These are phyloP conservation scores for Penicillium canescens DNA, from an alignment of 495 filamentous ascomycete species.

Conservation along the genomic window DNA sequence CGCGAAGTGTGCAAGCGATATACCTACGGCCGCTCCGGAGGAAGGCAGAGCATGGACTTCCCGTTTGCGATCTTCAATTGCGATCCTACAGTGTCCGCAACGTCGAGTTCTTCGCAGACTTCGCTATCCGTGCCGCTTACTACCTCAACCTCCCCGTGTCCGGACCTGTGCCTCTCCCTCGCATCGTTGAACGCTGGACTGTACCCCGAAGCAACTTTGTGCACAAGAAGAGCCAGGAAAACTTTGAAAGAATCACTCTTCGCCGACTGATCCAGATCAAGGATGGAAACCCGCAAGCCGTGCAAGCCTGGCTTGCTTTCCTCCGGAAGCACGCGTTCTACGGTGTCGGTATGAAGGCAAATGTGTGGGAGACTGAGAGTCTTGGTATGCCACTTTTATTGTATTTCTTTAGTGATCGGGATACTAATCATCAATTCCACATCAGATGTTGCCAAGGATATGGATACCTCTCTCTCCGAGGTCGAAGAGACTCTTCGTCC, in stretches of 20 bases:
- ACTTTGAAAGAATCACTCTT: slow-evolving; percentile 89
- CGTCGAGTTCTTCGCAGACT: slow-evolving; percentile 92
- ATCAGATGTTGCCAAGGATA: slow-evolving; percentile 63
- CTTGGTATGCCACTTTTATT: slow-evolving; percentile 49
- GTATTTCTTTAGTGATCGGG: not conserved
- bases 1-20: slow-evolving; percentile 76
- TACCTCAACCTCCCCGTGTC: slow-evolving; percentile 84
- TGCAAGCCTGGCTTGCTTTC: slow-evolving; percentile 90
- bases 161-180: slow-evolving; percentile 86
- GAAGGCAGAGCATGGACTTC: slow-evolving; percentile 68
- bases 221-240: slow-evolving; percentile 96
- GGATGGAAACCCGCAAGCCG: slow-evolving; percentile 85
- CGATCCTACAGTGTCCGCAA: slow-evolving; percentile 90
- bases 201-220: slow-evolving; percentile 88
- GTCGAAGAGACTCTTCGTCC: slow-evolving; percentile 60
- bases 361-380: slow-evolving; percentile 84
- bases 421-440: slow-evolving; percentile 8
- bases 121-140: slow-evolving; percentile 92
- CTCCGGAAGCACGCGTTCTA: slow-evolving; percentile 87
- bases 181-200: slow-evolving; percentile 88
- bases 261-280: slow-evolving; percentile 89
- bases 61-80: slow-evolving; percentile 86
- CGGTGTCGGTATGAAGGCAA: slow-evolving; percentile 98
- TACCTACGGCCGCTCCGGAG: slow-evolving; percentile 85
- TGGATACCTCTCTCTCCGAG: slow-evolving; percentile 61